A percentile compares a stretch with the other conserved stretches of the same genome.
Conservation (phyloP, 2,329 filamentous ascomycete species). For the Trichophyton verrucosum region DNA sequence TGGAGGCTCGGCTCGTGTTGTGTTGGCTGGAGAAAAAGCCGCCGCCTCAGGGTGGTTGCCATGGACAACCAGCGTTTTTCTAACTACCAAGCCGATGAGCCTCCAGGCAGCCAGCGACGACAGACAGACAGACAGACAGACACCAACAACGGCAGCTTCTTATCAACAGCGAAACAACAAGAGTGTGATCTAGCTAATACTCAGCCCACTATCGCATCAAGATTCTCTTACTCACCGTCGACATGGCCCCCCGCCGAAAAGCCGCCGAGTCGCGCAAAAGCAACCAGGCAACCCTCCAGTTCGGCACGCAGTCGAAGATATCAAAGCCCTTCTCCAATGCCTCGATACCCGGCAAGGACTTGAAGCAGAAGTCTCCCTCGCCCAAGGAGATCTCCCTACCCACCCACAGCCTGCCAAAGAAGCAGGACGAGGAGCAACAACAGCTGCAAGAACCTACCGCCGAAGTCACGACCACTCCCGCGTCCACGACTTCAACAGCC, state of each 20-base stretch:
- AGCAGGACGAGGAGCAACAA: neutral
- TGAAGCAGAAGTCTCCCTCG: neutral
- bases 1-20: neutral
- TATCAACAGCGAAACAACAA: no score
- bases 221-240: neutral
- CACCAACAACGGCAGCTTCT: no score
- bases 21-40: neutral
- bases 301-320: constrained; percentile 45
- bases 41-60: constrained; percentile 4
- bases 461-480: constrained; percentile 10
- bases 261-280: constrained; percentile 24
- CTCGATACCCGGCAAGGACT: constrained; percentile 1
- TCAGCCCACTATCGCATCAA: neutral
- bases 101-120: neutral
- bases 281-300: constrained; percentile 50
- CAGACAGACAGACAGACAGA: no score
- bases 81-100: neutral
- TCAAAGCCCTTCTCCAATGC: constrained; percentile 40
- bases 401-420: constrained; percentile 3
- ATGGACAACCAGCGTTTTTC: constrained; percentile 8
- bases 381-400: constrained; percentile 3
- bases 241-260: constrained; percentile 33
- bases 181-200: no score
- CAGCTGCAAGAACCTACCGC: neutral
- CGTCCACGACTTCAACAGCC: constrained; percentile 25